Base-by-base conservation (phyloP, 192 early-diverging fungal species). In the Podila epigama region DNA sequence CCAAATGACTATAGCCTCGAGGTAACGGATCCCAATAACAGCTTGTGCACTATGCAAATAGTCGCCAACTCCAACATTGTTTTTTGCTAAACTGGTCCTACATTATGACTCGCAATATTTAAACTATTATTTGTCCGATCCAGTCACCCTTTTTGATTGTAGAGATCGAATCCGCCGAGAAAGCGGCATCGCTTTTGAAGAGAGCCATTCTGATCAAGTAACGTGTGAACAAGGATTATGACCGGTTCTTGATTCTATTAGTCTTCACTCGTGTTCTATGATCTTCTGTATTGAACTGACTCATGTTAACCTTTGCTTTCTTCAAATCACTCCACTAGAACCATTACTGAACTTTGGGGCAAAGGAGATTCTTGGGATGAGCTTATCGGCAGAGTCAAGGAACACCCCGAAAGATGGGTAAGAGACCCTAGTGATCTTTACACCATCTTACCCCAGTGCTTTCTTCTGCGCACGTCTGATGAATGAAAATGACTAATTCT, bases 141-240 rank as follows among this genome's bases (percentile, higher is more conserved):
- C 44, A 94, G 91, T 84, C 81, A 31, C 95, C 96, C 1, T 96
- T 94, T 78, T 80, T 97, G 18, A 80, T 91, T 22, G 87, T 97
- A 6, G 81, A 91, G 37, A 79, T 96, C n/a, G 83, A 81, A 12
- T 86, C 84, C 0, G 85, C 87, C 11, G 91, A 86, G 40, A 83
- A 90, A 35, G 97, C 96, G 7, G 70, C 69, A 9, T 84, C 85
- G 60, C 86, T 99, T 18, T 82, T 95, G 2, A 86, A 84, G 52
- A 85, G 97, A 12, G 89, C 93, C 2, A 96, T 99, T 59, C 89
- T 99, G 32, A 88, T 92, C 68, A 92, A 88, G 90, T 92, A 81
- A 35, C n/a, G n/a, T n/a, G n/a, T n/a, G n/a, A n/a, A n/a, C n/a
- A n/a, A n/a, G n/a, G n/a, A n/a, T n/a, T n/a, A n/a, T n/a, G n/a